Base-by-base conservation (phyloP, 352 stramenopile species). In the Pythium dissimile region DNA sequence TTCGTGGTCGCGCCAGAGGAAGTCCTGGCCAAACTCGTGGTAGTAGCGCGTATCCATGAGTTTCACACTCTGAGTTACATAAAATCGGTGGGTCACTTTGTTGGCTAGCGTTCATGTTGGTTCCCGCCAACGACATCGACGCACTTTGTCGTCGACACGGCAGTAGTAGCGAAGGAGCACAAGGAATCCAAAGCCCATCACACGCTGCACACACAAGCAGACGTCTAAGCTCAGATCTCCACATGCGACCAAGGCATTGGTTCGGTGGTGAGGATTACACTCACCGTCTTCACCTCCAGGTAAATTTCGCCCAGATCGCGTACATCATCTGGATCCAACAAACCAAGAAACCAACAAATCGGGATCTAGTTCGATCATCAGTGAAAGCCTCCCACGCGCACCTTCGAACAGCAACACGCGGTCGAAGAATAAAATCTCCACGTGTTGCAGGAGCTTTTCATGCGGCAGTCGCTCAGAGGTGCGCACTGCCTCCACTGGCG, bases 101-200 rank as follows among this genome's bases (percentile, higher is more conserved):
- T n/a, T n/a, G n/a, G n/a, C n/a, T n/a, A n/a, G n/a, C n/a, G n/a
- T n/a, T n/a, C n/a, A n/a, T n/a, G n/a, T n/a, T n/a, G n/a, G n/a
- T n/a, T n/a, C n/a, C n/a, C n/a, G 35, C 24, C 16, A 43, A 43
- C 15, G 24, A 20, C 24, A 18, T 42, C 13, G 3, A 64, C 30
- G 18, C 54, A 88, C 78, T 67, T 88, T 85, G 23, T 66, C 67
- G 39, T 88, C 75, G 11, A 88, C 52, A 18, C 78, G 72, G 37
- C 73, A 82, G 56, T 81, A 88, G 39, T 85, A 84, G 45, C 78
- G 75, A 59, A 71, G 84, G 11, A 88, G 64, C 4, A 88, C 38
- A 15, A 88, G 72, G 30, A 86, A 88, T 0, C 78, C 78, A 53
- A 88, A 88, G 8, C 64, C 62, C 77, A 88, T 88, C 24, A 81